Percentiles rank a stretch among this genome's conserved stretches.
phyloP scores from a whole-genome alignment of 1,284 basidiomycete genomes.

The Leccinum griseonigrum region DNA sequence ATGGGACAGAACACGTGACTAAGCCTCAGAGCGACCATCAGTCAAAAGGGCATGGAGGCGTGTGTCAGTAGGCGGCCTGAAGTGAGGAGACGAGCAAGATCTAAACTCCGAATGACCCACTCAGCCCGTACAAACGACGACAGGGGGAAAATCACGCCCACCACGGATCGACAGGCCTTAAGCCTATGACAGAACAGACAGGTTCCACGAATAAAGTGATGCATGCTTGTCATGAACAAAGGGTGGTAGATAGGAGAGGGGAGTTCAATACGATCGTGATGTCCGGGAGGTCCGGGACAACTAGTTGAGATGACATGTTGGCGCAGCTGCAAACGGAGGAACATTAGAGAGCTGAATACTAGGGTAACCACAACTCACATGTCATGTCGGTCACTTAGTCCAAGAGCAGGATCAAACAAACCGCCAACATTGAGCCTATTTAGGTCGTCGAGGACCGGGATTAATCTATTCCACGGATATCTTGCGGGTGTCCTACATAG shows the following conservation, averaged over 20 bases:
- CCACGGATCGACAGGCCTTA: conserved; percentile 74
- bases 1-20: too few species aligned
- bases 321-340: conserved; percentile 59
- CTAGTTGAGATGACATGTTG: conserved; percentile 89
- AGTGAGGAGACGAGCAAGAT: conserved; percentile 33
- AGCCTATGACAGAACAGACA: conserved; percentile 97
- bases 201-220: conserved; percentile 83
- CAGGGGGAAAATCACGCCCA: conserved; percentile 40
- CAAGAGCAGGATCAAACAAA: conserved; percentile 94
- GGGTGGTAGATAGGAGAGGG: conserved; percentile 96
- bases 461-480: conserved; percentile 98
- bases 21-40: too few species aligned
- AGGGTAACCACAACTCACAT: conserved; percentile 58
- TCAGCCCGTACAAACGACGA: conserved; percentile 13
- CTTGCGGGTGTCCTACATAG: conserved; percentile 85
- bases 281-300: conserved; percentile 88
- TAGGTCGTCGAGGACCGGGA: conserved; percentile 91
- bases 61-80: too few species aligned
- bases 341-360: conserved; percentile 1
- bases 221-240: conserved; percentile 93
- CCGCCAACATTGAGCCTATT: conserved; percentile 92
- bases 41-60: too few species aligned
- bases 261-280: conserved; percentile 99
- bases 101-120: conserved; percentile 38
- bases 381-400: conserved; percentile 84